Conservation (phyloP, 768 basidiomycete genomes). For the Macrolepiota dolichaula region DNA sequence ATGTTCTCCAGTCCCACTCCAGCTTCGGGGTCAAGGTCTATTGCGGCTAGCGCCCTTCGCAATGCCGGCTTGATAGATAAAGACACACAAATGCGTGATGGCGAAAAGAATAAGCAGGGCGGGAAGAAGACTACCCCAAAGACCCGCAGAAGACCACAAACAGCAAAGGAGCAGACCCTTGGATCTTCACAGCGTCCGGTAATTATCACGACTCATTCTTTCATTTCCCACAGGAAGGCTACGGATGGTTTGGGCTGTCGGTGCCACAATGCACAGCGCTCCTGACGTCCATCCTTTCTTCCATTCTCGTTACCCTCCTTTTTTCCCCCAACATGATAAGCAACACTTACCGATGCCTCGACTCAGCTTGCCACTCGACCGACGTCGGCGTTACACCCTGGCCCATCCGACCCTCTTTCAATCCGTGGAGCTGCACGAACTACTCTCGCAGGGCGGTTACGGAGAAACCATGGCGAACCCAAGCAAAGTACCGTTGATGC, state of each 20-base stretch:
- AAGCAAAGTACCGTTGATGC: constrained; percentile 48
- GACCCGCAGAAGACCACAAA: constrained; percentile 61
- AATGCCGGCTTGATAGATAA: constrained; percentile 75
- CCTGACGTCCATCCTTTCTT: constrained; percentile 19
- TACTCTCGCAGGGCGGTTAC: constrained; percentile 48
- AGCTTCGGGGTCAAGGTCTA: constrained; percentile 50
- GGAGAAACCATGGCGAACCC: constrained; percentile 40
- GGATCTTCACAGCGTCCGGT: constrained; percentile 51
- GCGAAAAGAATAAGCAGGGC: constrained; percentile 57
- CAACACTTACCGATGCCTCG: constrained; percentile 34
- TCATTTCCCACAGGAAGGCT: constrained; percentile 24
- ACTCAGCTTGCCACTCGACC: constrained; percentile 30
- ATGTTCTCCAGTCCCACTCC: constrained; percentile 66
- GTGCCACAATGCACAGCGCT: not conserved
- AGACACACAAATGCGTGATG: constrained; percentile 74
- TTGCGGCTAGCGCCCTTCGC: constrained; percentile 62
- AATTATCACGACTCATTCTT: constrained; percentile 50
- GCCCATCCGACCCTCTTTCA: constrained; percentile 51
- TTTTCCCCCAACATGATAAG: constrained; percentile 31
- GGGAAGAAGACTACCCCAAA: constrained; percentile 70
- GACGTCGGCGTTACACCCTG: constrained; percentile 28
- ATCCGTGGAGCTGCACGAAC: constrained; percentile 65
- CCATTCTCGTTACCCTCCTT: constrained; percentile 34
- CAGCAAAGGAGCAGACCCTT: constrained; percentile 50
- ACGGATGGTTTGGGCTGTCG: constrained; percentile 20